Conservation (phyloP, 208 protist genomes). For the Hexamita inflata region DNA sequence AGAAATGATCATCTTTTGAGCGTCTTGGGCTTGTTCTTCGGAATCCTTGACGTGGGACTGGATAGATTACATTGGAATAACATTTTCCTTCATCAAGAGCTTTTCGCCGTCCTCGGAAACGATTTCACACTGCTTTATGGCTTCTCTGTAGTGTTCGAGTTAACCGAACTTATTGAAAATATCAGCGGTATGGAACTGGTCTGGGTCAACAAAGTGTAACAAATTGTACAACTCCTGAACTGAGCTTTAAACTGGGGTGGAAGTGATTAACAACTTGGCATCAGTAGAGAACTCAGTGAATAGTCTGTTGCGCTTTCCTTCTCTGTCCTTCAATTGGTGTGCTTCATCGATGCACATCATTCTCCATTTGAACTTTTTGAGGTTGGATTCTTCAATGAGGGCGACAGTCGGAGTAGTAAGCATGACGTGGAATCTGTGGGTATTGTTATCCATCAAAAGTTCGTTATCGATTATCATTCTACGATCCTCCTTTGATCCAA, state of each 20-base stretch:
- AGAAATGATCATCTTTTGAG: no score
- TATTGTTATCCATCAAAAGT: background rate
- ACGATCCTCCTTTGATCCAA: conserved; percentile 30
- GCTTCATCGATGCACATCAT: conserved; percentile 34
- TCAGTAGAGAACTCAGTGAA: conserved; percentile 16
- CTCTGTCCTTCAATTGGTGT: conserved; percentile 32
- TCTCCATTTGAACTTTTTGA: conserved; percentile 29
- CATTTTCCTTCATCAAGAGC: no score
- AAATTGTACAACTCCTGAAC: conserved; percentile 44
- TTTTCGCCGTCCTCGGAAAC: no score
- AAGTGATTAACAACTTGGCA: conserved; percentile 38
- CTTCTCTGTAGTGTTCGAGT: background rate
- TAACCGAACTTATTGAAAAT: conserved; percentile 3
- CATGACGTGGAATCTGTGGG: conserved; percentile 42
- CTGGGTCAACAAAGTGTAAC: conserved; percentile 40
- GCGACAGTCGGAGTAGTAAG: conserved; percentile 45
- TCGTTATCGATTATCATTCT: conserved; percentile 18
- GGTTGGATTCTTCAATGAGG: conserved; percentile 18
- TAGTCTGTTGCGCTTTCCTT: background rate
- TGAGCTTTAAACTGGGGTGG: conserved; percentile 47
- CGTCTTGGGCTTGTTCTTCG: no score
- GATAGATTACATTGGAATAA: no score
- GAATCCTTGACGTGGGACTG: no score
- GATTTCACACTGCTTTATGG: no score
- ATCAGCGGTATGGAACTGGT: background rate